These are phyloP conservation scores for Mangifera indica DNA, from an alignment of 345 rosid genomes.

Conservation along the genomic window DNA sequence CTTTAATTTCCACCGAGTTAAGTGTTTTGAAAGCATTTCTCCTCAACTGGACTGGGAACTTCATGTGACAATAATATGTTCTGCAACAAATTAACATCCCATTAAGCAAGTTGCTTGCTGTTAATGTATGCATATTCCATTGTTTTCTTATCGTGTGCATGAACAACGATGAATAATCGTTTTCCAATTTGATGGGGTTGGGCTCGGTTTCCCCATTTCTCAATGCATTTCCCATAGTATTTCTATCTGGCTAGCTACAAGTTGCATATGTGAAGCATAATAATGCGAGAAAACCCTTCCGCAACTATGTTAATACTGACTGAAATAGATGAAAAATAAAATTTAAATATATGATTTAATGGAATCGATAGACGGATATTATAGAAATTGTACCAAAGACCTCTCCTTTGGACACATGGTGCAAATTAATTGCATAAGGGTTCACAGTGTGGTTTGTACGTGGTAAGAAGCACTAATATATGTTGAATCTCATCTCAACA, in stretches of 20 bases:
- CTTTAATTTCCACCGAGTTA: constrained; percentile 1
- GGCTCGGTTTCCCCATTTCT: neutral
- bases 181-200: neutral
- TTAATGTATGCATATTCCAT: neutral
- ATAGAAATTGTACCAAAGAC: no score
- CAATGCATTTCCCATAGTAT: no score
- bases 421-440: no score
- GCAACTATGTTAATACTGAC: no score
- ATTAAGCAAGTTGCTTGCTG: neutral
- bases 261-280: neutral
- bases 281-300: no score
- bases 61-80: neutral
- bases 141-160: neutral
- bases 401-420: no score
- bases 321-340: no score
- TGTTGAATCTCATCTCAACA: constrained; percentile 7
- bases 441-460: no score
- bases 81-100: neutral
- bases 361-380: no score
- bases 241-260: neutral
- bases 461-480: constrained; percentile 7
- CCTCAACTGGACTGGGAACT: neutral
- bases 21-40: constrained; percentile 6
- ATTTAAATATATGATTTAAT: no score
- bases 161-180: neutral